These are phyloP conservation scores for Anthostomella pinea DNA, from an alignment of 2,329 filamentous ascomycete genomes.

Conservation along the genomic window DNA sequence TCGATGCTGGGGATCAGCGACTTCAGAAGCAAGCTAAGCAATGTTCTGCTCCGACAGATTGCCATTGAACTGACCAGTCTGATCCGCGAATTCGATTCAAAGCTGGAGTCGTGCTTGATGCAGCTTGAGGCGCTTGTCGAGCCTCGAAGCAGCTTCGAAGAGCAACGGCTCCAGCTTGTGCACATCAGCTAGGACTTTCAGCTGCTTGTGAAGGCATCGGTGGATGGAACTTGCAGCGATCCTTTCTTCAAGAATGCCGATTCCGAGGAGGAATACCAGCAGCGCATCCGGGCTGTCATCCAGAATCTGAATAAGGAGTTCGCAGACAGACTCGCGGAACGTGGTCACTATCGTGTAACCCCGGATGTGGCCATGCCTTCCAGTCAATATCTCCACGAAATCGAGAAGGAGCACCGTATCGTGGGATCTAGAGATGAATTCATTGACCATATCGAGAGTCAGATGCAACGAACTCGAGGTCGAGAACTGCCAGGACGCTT, in stretches of 20 bases:
- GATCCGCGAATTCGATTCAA: constrained; percentile 40
- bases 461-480: constrained; percentile 43
- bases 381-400: no score
- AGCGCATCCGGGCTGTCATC: constrained; percentile 51
- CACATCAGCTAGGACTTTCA: constrained; percentile 44
- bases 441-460: constrained; percentile 37
- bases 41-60: constrained; percentile 48
- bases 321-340: constrained; percentile 37
- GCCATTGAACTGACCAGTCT: constrained; percentile 43
- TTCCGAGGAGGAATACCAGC: constrained; percentile 32
- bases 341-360: constrained; percentile 39
- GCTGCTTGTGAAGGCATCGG: constrained; percentile 41
- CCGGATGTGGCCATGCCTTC: constrained; percentile 6
- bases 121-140: constrained; percentile 47
- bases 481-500: constrained; percentile 60
- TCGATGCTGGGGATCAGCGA: constrained; percentile 45
- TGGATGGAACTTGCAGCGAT: constrained; percentile 51
- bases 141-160: constrained; percentile 39
- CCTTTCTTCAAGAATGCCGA: constrained; percentile 46
- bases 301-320: constrained; percentile 51
- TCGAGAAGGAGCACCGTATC: no score
- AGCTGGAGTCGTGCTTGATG: constrained; percentile 33
- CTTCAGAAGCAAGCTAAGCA: constrained; percentile 48
- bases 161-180: constrained; percentile 49
- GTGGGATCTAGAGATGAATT: constrained; percentile 34